A percentile compares a stretch with the other conserved stretches of the same genome.
phyloP scores from a whole-genome alignment of 371 early-diverging fungal species.

The Smittium mucronatum region DNA sequence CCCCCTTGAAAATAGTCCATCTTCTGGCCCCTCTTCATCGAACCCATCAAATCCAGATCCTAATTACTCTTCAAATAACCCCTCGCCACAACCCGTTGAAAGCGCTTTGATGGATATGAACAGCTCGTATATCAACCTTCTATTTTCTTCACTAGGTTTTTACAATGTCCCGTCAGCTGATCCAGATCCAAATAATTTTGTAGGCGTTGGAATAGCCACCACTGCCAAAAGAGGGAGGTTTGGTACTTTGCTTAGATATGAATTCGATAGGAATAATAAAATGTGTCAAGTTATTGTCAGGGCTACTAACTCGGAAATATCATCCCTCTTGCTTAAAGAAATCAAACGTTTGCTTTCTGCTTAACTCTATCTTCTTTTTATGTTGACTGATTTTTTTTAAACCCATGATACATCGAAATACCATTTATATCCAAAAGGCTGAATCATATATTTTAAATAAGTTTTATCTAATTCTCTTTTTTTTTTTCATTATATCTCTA shows the following conservation, averaged over 20 bases:
- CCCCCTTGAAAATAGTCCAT: too few species aligned
- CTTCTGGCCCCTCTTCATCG: too few species aligned
- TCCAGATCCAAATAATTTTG: constrained; percentile 75
- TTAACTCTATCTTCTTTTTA: too few species aligned
- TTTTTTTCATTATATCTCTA: too few species aligned
- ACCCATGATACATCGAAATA: too few species aligned
- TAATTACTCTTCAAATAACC: too few species aligned
- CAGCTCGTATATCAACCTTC: constrained; percentile 30
- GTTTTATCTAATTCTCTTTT: too few species aligned
- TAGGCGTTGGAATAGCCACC: constrained; percentile 76
- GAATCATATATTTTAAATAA: too few species aligned
- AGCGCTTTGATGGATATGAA: constrained; percentile 15
- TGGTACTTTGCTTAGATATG: constrained; percentile 80
- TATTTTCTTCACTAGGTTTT: constrained; percentile 52
- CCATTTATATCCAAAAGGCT: too few species aligned
- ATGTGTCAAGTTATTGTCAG: constrained; percentile 85
- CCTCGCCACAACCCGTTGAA: too few species aligned
- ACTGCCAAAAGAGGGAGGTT: constrained; percentile 65
- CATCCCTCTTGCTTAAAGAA: neutral
- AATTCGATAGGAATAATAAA: constrained; percentile 77
- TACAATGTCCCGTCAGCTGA: constrained; percentile 69
- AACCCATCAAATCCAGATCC: constrained; percentile 6
- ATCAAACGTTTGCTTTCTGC: neutral
- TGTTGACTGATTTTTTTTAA: too few species aligned
- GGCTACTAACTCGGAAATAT: constrained; percentile 47